A percentile compares a stretch with the other conserved stretches of the same genome.
These are phyloP conservation scores for Eucalyptus regnans DNA, from an alignment of 345 rosid genomes.

Conservation along the genomic window DNA sequence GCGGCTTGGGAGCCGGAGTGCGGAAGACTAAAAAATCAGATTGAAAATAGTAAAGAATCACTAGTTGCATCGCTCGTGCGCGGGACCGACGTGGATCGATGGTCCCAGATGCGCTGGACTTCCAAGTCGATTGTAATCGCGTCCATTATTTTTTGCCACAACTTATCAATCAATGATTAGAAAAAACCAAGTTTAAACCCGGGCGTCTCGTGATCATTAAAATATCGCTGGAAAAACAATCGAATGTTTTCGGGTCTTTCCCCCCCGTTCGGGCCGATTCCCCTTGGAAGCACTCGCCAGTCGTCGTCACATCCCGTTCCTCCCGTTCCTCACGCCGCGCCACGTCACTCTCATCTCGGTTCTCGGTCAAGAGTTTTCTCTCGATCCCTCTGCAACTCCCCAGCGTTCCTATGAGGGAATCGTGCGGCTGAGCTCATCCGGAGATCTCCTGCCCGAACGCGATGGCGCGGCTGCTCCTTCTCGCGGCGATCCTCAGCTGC, in stretches of 20 bases:
- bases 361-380: not conserved
- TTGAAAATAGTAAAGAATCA: not conserved
- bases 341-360: not conserved
- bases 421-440: not conserved
- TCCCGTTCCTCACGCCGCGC: not conserved
- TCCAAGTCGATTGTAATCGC: not conserved
- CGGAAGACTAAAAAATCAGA: too few species aligned
- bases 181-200: not conserved
- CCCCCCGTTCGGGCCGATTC: not conserved
- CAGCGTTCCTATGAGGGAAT: not conserved
- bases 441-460: not conserved
- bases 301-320: not conserved
- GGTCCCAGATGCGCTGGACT: not conserved
- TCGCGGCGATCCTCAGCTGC: constrained; percentile 12
- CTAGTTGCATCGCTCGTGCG: not conserved
- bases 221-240: not conserved
- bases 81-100: not conserved
- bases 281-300: not conserved
- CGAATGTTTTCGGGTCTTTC: not conserved
- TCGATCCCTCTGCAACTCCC: not conserved
- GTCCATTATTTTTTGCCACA: not conserved
- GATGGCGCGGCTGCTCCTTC: constrained; percentile 3
- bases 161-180: not conserved
- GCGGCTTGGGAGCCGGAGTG: not conserved
- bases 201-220: not conserved